Evolutionary conservation across 2,329 filamentous ascomycete species (phyloP).

Genomic region (Penicillium sp.): DNA sequence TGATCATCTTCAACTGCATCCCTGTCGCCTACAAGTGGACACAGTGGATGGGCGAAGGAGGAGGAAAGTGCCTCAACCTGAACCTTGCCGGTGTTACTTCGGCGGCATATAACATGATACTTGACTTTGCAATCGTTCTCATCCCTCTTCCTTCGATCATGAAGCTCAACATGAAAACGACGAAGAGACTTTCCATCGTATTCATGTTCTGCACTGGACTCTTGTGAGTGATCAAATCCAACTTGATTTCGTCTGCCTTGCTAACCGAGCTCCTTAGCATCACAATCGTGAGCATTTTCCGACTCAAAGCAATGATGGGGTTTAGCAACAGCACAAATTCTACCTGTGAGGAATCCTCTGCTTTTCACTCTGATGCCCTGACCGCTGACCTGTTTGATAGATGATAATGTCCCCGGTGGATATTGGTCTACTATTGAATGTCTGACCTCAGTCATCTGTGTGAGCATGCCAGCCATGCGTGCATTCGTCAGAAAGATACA

Average conservation of each 20-base stretch:
- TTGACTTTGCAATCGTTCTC: slow-evolving; percentile 28
- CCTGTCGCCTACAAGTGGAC: slow-evolving; percentile 39
- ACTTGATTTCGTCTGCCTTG: too few relatives aligned
- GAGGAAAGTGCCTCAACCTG: slow-evolving; percentile 35
- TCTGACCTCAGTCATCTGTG: slow-evolving; percentile 29
- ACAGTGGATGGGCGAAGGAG: slow-evolving; percentile 36
- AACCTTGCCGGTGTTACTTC: slow-evolving; percentile 35
- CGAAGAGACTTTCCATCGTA: slow-evolving; percentile 30
- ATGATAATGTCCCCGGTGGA: slow-evolving; percentile 28
- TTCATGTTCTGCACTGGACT: slow-evolving; percentile 36
- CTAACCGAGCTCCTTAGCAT: too few relatives aligned
- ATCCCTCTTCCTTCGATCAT: slow-evolving; percentile 28
- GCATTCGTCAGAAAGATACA: slow-evolving; percentile 28
- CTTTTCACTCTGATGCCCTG: too few relatives aligned
- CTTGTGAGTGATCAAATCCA: slow-evolving; percentile 32
- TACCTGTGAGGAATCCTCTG: slow-evolving; percentile 27
- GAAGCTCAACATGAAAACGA: slow-evolving; percentile 22
- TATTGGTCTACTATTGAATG: slow-evolving; percentile 32
- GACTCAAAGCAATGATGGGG: slow-evolving; percentile 40
- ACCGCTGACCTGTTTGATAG: too few relatives aligned
- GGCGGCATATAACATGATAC: slow-evolving; percentile 29
- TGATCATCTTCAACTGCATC: slow-evolving; percentile 36
- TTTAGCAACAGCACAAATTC: slow-evolving; percentile 42
- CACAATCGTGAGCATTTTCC: slow-evolving; percentile 43
- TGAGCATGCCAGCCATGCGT: slow-evolving; percentile 32